Conservation (phyloP, 2,329 filamentous ascomycete species). For the Nigrospora oryzae region DNA sequence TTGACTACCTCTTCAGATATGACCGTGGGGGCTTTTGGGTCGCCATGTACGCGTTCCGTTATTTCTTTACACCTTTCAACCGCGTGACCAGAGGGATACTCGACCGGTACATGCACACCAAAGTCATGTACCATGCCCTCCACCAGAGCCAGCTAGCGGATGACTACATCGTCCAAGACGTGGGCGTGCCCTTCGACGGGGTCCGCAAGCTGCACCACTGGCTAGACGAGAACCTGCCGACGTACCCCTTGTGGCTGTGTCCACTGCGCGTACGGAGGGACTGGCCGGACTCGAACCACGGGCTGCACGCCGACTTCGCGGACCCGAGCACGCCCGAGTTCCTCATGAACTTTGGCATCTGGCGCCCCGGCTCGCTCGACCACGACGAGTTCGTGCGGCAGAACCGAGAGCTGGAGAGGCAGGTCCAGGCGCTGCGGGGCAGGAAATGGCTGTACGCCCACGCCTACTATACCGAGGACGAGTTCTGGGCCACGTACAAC, state of each 20-base stretch:
- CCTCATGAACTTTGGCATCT: constrained; percentile 55
- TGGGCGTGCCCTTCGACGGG: constrained; percentile 38
- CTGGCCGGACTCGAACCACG: constrained; percentile 30
- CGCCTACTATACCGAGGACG: constrained; percentile 57
- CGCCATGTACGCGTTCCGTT: constrained; percentile 51
- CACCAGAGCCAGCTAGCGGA: constrained; percentile 53
- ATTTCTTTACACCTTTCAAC: constrained; percentile 60
- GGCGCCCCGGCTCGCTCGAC: constrained; percentile 39
- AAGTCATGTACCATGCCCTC: constrained; percentile 57
- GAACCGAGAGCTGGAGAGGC: constrained; percentile 54
- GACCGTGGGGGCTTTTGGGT: constrained; percentile 65
- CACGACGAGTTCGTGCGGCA: constrained; percentile 37
- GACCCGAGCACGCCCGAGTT: constrained; percentile 24
- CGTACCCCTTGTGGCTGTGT: constrained; percentile 51
- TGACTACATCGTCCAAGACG: constrained; percentile 57
- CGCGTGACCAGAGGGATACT: constrained; percentile 51
- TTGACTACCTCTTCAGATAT: constrained; percentile 64
- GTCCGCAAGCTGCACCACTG: constrained; percentile 37
- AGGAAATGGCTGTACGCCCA: constrained; percentile 67
- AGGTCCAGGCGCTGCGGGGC: constrained; percentile 49
- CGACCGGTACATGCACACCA: constrained; percentile 53
- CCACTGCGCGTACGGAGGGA: constrained; percentile 37
- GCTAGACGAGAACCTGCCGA: constrained; percentile 32
- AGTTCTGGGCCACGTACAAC: constrained; percentile 62
- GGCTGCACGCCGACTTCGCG: constrained; percentile 37